Conservation (phyloP, 306 rosid species). For the Myrica gale region DNA sequence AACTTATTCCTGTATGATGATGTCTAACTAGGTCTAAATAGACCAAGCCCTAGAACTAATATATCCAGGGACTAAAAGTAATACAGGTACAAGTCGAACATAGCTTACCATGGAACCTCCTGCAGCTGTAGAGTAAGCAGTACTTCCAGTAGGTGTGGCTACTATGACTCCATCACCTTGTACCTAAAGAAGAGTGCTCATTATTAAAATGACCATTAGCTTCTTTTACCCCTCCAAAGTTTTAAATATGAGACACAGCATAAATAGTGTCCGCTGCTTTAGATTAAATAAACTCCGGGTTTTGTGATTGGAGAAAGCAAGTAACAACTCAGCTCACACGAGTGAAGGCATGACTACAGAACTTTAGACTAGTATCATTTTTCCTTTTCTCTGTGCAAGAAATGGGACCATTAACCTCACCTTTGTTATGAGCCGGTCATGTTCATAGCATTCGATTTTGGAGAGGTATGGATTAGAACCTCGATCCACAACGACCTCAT, state of each 20-base stretch:
- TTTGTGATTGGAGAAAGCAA: conserved; percentile 1
- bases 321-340: not conserved
- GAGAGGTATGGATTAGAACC: conserved; percentile 99
- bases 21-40: not conserved
- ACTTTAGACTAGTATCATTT: not conserved
- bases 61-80: not conserved
- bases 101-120: conserved; percentile 94
- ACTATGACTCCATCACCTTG: conserved; percentile 99
- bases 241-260: conserved; percentile 18
- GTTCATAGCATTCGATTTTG: conserved; percentile 93
- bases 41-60: not conserved
- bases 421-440: conserved; percentile 92
- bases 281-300: not conserved
- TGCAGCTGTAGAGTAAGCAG: conserved; percentile 98
- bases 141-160: conserved; percentile 99
- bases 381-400: not conserved
- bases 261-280: conserved; percentile 1
- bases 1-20: not conserved
- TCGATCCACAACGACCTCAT: conserved; percentile 90
- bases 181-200: conserved; percentile 50
- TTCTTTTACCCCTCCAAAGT: not conserved
- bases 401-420: conserved; percentile 40
- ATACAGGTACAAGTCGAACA: not conserved
- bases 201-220: not conserved
- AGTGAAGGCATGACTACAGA: not conserved